Percentiles rank a stretch among this genome's conserved stretches.
phyloP scores from a whole-genome alignment of 306 rosid species.

The Lupinus albus region DNA sequence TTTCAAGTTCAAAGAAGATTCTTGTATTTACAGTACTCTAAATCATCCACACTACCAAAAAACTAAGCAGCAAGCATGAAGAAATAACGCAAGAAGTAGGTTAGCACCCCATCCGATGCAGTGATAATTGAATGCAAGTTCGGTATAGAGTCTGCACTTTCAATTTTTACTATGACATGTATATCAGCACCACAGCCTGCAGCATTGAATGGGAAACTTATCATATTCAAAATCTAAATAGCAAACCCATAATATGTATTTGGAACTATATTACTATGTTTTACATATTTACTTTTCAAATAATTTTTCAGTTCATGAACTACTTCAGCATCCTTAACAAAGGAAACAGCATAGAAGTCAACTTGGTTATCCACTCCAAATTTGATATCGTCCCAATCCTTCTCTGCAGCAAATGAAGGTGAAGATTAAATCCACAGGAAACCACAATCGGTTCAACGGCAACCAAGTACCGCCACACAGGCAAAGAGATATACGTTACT shows the following conservation, averaged over 20 bases:
- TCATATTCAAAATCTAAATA: constrained; percentile 24
- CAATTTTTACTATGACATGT: constrained; percentile 92
- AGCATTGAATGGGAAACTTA: constrained; percentile 33
- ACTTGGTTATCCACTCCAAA: constrained; percentile 97
- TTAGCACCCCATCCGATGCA: constrained; percentile 58
- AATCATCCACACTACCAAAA: constrained; percentile 13
- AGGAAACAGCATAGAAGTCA: constrained; percentile 97
- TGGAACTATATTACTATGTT: neutral
- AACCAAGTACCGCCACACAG: constrained; percentile 5
- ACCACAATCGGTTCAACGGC: constrained; percentile 4
- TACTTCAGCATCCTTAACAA: constrained; percentile 95
- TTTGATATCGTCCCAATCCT: constrained; percentile 99
- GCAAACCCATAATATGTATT: constrained; percentile 15
- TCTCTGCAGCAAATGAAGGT: constrained; percentile 67
- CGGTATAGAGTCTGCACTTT: constrained; percentile 94
- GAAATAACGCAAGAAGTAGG: constrained; percentile 35
- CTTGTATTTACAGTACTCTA: constrained; percentile 17
- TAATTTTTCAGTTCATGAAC: constrained; percentile 91
- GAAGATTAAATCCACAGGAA: constrained; percentile 22
- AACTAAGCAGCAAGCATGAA: constrained; percentile 8
- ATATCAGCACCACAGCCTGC: constrained; percentile 85
- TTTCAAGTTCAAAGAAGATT: constrained; percentile 1
- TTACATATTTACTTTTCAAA: constrained; percentile 63
- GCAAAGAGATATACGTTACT: neutral
- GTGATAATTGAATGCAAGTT: constrained; percentile 90